These are phyloP conservation scores for Colletotrichum camelliae DNA, from an alignment of 2,329 filamentous ascomycete genomes.

Conservation along the genomic window DNA sequence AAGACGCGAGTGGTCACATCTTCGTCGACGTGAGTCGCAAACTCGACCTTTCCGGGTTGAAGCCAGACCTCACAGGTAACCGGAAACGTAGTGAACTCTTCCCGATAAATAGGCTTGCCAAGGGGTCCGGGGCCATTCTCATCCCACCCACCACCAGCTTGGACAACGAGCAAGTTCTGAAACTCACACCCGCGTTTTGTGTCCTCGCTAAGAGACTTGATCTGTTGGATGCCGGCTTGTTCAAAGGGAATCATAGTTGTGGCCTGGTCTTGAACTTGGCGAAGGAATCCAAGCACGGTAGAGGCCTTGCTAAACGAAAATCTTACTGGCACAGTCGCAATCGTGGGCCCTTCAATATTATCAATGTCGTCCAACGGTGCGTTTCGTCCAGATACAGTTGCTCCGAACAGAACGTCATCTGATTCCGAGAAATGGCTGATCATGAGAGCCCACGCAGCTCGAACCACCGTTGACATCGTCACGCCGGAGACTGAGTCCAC, in stretches of 20 bases:
- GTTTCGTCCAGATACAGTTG: slow-evolving; percentile 32
- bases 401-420: slow-evolving; percentile 29
- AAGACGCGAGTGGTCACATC: not conserved
- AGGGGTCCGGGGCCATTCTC: slow-evolving; percentile 1
- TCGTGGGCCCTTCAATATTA: slow-evolving; percentile 31
- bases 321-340: slow-evolving; percentile 34
- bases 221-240: slow-evolving; percentile 25
- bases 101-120: slow-evolving; percentile 1
- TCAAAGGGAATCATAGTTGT: slow-evolving; percentile 27
- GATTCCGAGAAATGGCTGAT: slow-evolving; percentile 39
- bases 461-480: slow-evolving; percentile 25
- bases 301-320: slow-evolving; percentile 14
- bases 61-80: slow-evolving; percentile 15
- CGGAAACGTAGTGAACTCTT: slow-evolving; percentile 15
- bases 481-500: not conserved
- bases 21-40: slow-evolving; percentile 16
- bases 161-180: slow-evolving; percentile 34
- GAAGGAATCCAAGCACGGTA: not conserved
- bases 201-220: slow-evolving; percentile 18
- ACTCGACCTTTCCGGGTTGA: not conserved
- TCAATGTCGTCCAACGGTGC: slow-evolving; percentile 30
- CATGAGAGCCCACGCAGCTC: slow-evolving; percentile 36
- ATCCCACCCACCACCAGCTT: slow-evolving; percentile 20
- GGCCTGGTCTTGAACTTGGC: slow-evolving; percentile 20
- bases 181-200: slow-evolving; percentile 26